Conservation (phyloP, 108 stramenopile species). For the Cyclotella cryptica region DNA sequence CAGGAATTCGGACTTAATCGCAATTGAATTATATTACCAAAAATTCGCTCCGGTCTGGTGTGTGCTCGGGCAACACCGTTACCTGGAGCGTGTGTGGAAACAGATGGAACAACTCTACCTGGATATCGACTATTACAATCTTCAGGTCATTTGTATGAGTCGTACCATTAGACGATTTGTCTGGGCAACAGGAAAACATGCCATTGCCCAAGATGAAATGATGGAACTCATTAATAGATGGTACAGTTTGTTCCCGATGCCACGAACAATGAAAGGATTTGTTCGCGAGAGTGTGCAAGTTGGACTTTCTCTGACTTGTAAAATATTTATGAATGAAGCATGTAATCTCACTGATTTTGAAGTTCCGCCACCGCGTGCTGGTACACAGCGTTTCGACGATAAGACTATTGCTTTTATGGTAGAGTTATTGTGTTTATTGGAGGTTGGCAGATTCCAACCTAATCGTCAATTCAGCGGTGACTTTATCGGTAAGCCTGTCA, state of each 20-base stretch:
- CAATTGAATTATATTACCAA: not conserved
- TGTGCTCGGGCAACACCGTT: constrained; percentile 4
- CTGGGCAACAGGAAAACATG: not conserved
- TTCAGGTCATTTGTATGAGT: not conserved
- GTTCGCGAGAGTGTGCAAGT: not conserved
- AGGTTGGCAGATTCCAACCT: not conserved
- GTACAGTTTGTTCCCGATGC: constrained; percentile 1
- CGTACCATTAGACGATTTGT: constrained; percentile 1
- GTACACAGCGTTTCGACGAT: not conserved
- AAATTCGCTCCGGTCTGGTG: constrained; percentile 10
- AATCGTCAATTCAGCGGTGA: not conserved
- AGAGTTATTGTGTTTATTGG: not conserved
- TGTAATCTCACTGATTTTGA: not conserved
- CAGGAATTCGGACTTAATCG: not conserved
- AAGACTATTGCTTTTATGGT: not conserved
- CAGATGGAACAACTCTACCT: constrained; percentile 7
- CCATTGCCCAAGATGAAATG: constrained; percentile 19
- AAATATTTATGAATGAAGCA: not conserved
- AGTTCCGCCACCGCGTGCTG: not conserved
- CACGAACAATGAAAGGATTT: constrained; percentile 4
- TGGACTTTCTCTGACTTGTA: not conserved
- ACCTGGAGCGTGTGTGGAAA: not conserved
- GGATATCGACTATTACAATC: not conserved
- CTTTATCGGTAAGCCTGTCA: not conserved
- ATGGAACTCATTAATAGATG: constrained; percentile 8